A percentile compares a stretch with the other conserved stretches of the same genome.
Conservation (phyloP, 805 yeast species). For the Saccharomycopsis sp. region DNA sequence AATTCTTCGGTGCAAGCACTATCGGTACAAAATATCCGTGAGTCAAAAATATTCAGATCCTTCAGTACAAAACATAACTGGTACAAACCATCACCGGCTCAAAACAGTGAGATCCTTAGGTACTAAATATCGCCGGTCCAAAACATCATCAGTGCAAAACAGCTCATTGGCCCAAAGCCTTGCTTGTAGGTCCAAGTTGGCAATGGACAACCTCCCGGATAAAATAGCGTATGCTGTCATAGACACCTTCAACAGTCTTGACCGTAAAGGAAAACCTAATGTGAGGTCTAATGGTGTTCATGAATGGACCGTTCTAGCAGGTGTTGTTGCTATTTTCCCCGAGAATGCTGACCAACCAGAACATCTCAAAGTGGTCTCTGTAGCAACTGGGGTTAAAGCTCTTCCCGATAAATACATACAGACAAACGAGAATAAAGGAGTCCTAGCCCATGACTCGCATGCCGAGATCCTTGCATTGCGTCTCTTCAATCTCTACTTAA, state of each 20-base stretch:
- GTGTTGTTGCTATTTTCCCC: conserved; percentile 43
- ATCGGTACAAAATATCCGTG: no score
- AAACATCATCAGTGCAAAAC: no score
- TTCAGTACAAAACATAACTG: no score
- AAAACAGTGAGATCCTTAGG: no score
- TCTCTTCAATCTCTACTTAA: conserved; percentile 54
- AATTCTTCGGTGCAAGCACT: no score
- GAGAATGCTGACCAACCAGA: conserved; percentile 13
- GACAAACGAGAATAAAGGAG: conserved; percentile 41
- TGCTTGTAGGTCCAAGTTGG: no score
- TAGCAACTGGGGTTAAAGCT: conserved; percentile 83
- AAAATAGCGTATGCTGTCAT: not conserved
- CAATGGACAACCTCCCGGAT: not conserved
- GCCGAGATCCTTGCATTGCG: conserved; percentile 79
- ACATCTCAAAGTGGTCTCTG: conserved; percentile 33
- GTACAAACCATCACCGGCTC: no score
- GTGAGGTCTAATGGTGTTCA: conserved; percentile 52
- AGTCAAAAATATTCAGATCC: no score
- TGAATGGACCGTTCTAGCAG: conserved; percentile 85
- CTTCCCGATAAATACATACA: conserved; percentile 47
- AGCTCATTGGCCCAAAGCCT: no score
- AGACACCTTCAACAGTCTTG: conserved; percentile 48
- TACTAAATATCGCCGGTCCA: no score
- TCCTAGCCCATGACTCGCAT: conserved; percentile 77
- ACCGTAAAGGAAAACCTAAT: conserved; percentile 52